These are phyloP conservation scores for Coemansia sp. DNA, from an alignment of 192 early-diverging fungal genomes.

Conservation along the genomic window DNA sequence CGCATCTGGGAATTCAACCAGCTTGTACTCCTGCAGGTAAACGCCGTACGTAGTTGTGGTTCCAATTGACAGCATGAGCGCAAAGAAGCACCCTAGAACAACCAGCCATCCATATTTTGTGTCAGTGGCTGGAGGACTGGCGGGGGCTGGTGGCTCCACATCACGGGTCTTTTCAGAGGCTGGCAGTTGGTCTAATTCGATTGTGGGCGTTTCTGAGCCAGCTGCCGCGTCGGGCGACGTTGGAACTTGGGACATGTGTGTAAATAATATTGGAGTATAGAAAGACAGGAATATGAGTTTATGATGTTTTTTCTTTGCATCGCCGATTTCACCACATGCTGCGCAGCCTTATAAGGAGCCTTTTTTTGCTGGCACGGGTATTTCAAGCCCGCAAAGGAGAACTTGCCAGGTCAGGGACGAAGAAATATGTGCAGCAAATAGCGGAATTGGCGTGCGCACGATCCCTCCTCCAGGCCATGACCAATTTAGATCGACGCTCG, in stretches of 20 bases:
- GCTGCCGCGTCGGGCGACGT: background rate
- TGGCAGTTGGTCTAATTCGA: background rate
- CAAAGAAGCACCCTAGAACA: slow-evolving; percentile 26
- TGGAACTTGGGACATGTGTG: background rate
- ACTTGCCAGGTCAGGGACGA: background rate
- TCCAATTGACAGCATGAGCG: slow-evolving; percentile 33
- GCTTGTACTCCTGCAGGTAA: slow-evolving; percentile 34
- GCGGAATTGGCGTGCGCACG: slow-evolving; percentile 2
- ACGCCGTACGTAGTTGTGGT: slow-evolving; percentile 24
- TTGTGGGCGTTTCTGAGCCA: slow-evolving; percentile 6
- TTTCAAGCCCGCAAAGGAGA: background rate
- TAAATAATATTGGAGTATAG: background rate
- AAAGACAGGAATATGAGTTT: background rate
- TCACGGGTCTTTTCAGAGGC: background rate
- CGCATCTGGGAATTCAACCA: slow-evolving; percentile 26
- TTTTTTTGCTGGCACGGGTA: slow-evolving; percentile 3
- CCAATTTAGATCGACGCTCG: background rate
- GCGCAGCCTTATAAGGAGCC: background rate
- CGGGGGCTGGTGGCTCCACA: background rate
- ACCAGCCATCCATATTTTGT: slow-evolving; percentile 33
- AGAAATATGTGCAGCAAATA: background rate
- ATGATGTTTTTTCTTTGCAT: background rate
- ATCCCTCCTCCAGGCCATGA: background rate
- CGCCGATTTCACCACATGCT: background rate
- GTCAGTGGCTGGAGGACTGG: slow-evolving; percentile 9